Base-by-base conservation (phyloP, 768 basidiomycete species). In the Candolleomyces eurysporus region DNA sequence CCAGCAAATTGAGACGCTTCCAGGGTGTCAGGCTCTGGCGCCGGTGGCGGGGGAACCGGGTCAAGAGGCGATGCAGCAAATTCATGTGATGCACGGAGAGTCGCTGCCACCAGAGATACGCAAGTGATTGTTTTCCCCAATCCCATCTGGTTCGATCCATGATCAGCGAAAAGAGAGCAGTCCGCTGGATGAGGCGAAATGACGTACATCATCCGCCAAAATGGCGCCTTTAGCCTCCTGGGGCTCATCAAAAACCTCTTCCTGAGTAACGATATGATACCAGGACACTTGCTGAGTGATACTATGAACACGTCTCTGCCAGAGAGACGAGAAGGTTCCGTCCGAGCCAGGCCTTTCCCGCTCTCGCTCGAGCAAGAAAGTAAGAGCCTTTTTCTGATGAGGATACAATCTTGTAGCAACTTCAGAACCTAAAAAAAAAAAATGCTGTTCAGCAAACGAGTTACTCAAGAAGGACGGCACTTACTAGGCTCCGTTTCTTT, bases 41-140 rank as follows among this genome's bases (percentile, higher is more conserved):
- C 66, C 40, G 78, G 78, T 26, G 78, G 74, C 4, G 76, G 70
- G 0, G 79, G 79, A 4, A 77, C 70, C 5, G 71, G 69, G 7
- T 80, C 78, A 50, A 91, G 67, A 0, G 88, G 84, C 2, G 81
- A 75, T 32, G 78, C 68, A 11, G 85, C 87, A 73, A 95, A 96
- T 40, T 74, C 74, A 21, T 75, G 78, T 11, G 97, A 91, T 0
- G 90, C 82, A 54, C 71, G 66, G 14, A 96, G 80, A 1, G 97
- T 98, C 31, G 91, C 84, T 11, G 94, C 95, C 55, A 99, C 90
- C 54, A 99, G 82, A 16, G 96, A 92, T 26, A 98, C 92, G 63
- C 96, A 93, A 32, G 94, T 92, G 57, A 98, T 94, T 0, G 96
- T 98, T 76, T 98, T 98, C 17, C 96, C 96, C 31, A 99, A 84